Conservation (phyloP, 2,329 filamentous ascomycete species). For the Paraconiothyrium sp. region DNA sequence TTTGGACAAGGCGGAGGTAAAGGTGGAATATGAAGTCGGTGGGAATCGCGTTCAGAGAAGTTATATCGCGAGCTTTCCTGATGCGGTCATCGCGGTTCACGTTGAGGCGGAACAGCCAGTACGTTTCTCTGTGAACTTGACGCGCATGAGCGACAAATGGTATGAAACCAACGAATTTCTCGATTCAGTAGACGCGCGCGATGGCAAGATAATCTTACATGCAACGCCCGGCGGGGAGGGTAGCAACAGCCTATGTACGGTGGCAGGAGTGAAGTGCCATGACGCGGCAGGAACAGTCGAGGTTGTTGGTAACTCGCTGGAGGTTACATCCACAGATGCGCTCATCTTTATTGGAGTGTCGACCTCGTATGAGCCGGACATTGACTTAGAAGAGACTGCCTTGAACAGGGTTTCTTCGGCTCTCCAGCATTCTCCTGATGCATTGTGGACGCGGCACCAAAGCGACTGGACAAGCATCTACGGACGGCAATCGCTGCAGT, state of each 20-base stretch:
- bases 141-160: constrained; percentile 54
- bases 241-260: constrained; percentile 24
- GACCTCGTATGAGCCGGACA: constrained; percentile 50
- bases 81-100: constrained; percentile 52
- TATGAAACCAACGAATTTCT: constrained; percentile 58
- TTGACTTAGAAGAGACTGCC: constrained; percentile 38
- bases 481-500: constrained; percentile 21
- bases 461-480: constrained; percentile 38
- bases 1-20: constrained; percentile 48
- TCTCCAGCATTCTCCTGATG: constrained; percentile 28
- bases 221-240: constrained; percentile 23
- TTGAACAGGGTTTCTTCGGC: constrained; percentile 29
- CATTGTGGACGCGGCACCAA: constrained; percentile 43
- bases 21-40: constrained; percentile 50
- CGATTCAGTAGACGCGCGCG: constrained; percentile 48
- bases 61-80: constrained; percentile 55
- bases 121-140: constrained; percentile 38
- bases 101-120: constrained; percentile 31
- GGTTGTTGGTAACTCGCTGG: constrained; percentile 34
- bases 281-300: constrained; percentile 14
- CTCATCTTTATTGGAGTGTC: constrained; percentile 52
- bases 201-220: constrained; percentile 18
- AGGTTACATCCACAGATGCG: constrained; percentile 49
- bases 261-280: constrained; percentile 13
- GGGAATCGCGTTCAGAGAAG: constrained; percentile 50